Evolutionary conservation across 2,329 filamentous ascomycete species (phyloP).

Genomic region (Zasmidium cellare): DNA sequence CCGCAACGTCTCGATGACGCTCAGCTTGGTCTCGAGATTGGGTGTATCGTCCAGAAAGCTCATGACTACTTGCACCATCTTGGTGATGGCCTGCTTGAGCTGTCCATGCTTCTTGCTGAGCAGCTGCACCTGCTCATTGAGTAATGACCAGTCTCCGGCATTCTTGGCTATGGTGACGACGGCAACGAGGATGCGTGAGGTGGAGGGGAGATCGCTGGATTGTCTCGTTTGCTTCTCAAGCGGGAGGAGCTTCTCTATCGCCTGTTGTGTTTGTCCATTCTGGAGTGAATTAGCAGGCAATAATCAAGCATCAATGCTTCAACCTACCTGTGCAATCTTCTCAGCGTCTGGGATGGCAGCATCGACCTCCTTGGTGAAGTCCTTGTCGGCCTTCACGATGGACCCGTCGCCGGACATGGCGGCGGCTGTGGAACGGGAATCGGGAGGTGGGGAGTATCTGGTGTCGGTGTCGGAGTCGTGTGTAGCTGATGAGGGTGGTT

Average conservation of each 20-base stretch:
- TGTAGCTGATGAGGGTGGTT: background rate
- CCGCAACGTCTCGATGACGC: constrained; percentile 89
- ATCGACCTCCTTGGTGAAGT: constrained; percentile 96
- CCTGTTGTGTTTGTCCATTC: constrained; percentile 73
- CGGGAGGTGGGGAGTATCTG: background rate
- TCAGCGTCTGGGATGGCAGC: constrained; percentile 87
- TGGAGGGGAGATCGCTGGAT: constrained; percentile 93
- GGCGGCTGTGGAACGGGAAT: constrained; percentile 4
- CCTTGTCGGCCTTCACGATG: constrained; percentile 91
- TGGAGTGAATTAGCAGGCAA: constrained; percentile 38
- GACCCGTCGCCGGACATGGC: constrained; percentile 73
- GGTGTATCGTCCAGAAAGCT: constrained; percentile 84
- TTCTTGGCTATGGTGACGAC: constrained; percentile 96
- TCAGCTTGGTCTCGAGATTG: constrained; percentile 81
- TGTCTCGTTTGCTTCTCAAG: constrained; percentile 98
- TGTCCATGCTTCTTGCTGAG: constrained; percentile 99
- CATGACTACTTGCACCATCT: constrained; percentile 98
- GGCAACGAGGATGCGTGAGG: constrained; percentile 79
- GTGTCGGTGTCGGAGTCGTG: too few relatives aligned
- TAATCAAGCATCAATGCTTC: background rate
- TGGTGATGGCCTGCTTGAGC: constrained; percentile 97
- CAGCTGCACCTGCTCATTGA: constrained; percentile 94
- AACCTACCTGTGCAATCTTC: constrained; percentile 63
- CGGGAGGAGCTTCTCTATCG: constrained; percentile 87
- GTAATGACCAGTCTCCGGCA: constrained; percentile 84